Conservation (phyloP, 495 filamentous ascomycete genomes). For the Aspergillus diversus region DNA sequence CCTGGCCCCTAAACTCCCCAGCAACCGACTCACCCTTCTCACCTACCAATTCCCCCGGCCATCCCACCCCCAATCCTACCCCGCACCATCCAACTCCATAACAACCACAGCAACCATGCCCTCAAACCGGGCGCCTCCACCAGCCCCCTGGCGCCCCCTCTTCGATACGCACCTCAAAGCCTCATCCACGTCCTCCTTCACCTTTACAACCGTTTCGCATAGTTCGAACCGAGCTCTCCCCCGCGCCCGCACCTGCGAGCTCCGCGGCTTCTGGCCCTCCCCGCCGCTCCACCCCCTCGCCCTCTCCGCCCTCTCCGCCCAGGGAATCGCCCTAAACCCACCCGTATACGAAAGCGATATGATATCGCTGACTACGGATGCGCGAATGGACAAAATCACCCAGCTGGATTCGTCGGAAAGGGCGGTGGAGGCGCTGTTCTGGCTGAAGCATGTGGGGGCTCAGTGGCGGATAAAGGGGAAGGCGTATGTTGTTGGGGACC, state of each 20-base stretch:
- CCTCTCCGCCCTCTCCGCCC: constrained; percentile 67
- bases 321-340: constrained; percentile 60
- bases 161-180: constrained; percentile 68
- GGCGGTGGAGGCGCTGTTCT: constrained; percentile 81
- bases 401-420: constrained; percentile 64
- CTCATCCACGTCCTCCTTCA: constrained; percentile 74
- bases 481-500: constrained; percentile 71
- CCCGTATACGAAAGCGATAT: constrained; percentile 71
- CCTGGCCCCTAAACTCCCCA: not conserved
- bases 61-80: constrained; percentile 4
- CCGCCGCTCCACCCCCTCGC: constrained; percentile 53
- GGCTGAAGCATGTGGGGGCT: constrained; percentile 67
- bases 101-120: constrained; percentile 13
- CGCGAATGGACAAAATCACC: constrained; percentile 77
- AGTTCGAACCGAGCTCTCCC: constrained; percentile 51
- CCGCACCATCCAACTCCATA: not conserved
- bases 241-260: constrained; percentile 68
- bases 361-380: constrained; percentile 83
- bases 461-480: constrained; percentile 85
- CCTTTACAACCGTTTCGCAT: constrained; percentile 66
- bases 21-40: not conserved
- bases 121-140: constrained; percentile 12
- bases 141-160: constrained; percentile 66
- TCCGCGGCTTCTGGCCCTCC: constrained; percentile 79
- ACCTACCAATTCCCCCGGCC: not conserved